These are phyloP conservation scores for Colletotrichum neosansevieriae DNA, from an alignment of 2,329 filamentous ascomycete genomes.

Conservation along the genomic window DNA sequence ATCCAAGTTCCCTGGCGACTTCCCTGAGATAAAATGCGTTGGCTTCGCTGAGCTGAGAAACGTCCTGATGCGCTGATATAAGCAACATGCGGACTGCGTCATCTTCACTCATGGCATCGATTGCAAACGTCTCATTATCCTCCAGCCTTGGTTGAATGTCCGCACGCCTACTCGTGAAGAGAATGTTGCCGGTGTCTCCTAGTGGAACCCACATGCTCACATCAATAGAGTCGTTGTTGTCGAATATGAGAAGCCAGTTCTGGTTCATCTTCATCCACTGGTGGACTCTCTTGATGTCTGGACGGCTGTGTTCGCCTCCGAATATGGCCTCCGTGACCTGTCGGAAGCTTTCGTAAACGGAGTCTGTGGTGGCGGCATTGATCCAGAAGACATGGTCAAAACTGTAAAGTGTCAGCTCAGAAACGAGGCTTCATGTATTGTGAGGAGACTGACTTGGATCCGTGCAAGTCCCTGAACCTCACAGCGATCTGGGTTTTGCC, in stretches of 20 bases:
- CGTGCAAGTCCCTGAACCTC: conserved; percentile 43
- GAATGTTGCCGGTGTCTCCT: conserved; percentile 43
- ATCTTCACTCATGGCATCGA: not conserved
- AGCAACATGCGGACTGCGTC: not conserved
- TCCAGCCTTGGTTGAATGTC: not conserved
- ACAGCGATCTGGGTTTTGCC: conserved; percentile 50
- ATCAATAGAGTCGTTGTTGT: conserved; percentile 44
- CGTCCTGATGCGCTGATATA: too few species aligned
- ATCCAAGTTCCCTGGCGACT: conserved; percentile 44
- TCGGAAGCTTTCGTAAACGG: conserved; percentile 44
- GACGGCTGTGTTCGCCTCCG: conserved; percentile 8
- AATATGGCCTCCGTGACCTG: conserved; percentile 33
- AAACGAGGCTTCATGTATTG: not conserved
- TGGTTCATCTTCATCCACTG: conserved; percentile 38
- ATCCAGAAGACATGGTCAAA: conserved; percentile 48
- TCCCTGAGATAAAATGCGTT: too few species aligned
- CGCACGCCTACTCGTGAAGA: conserved; percentile 46
- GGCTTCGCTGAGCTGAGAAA: too few species aligned
- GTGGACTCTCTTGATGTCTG: conserved; percentile 32
- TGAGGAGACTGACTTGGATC: conserved; percentile 36
- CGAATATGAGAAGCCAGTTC: conserved; percentile 49
- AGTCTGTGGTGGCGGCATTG: conserved; percentile 43
- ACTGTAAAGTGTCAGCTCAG: conserved; percentile 28
- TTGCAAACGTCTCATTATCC: not conserved
- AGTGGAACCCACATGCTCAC: conserved; percentile 40